phyloP scores from a whole-genome alignment of 2,329 filamentous ascomycete species.

The Zasmidium citrigriseum region DNA sequence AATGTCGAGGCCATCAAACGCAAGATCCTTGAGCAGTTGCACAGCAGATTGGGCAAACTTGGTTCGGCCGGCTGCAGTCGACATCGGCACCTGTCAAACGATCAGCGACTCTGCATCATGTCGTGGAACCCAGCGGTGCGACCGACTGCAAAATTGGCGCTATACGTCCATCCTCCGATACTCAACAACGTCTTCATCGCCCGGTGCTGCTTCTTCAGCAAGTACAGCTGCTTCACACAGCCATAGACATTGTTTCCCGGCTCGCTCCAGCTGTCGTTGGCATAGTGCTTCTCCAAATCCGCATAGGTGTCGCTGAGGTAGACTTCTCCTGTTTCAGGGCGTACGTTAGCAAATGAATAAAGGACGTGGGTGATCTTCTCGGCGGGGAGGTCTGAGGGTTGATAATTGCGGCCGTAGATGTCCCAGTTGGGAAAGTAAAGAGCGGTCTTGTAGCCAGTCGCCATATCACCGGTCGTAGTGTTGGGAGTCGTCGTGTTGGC shows the following conservation, averaged over 20 bases:
- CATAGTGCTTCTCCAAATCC: slow-evolving; percentile 69
- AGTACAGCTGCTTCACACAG: slow-evolving; percentile 72
- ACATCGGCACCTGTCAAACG: slow-evolving; percentile 25
- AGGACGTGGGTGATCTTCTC: slow-evolving; percentile 84
- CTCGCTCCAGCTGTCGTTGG: slow-evolving; percentile 65
- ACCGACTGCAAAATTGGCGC: slow-evolving; percentile 67
- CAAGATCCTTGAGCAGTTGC: slow-evolving; percentile 73
- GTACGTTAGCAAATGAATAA: slow-evolving; percentile 90
- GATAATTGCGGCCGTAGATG: slow-evolving; percentile 60
- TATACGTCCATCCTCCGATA: slow-evolving; percentile 81
- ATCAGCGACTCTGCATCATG: background rate
- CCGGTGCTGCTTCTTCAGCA: slow-evolving; percentile 74
- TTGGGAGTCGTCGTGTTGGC: background rate
- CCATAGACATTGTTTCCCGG: slow-evolving; percentile 73
- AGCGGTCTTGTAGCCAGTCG: slow-evolving; percentile 16
- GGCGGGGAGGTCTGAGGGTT: slow-evolving; percentile 78
- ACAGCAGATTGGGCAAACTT: slow-evolving; percentile 72
- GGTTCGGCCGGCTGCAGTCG: slow-evolving; percentile 61
- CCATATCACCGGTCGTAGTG: background rate
- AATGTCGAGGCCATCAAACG: slow-evolving; percentile 61
- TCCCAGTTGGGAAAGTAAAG: slow-evolving; percentile 31
- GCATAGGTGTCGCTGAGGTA: slow-evolving; percentile 69
- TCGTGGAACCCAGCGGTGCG: background rate
- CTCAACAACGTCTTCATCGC: slow-evolving; percentile 78
- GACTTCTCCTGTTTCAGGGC: slow-evolving; percentile 76